These are phyloP conservation scores for Vanrija humicola DNA, from an alignment of 1,284 basidiomycete genomes.

Conservation along the genomic window DNA sequence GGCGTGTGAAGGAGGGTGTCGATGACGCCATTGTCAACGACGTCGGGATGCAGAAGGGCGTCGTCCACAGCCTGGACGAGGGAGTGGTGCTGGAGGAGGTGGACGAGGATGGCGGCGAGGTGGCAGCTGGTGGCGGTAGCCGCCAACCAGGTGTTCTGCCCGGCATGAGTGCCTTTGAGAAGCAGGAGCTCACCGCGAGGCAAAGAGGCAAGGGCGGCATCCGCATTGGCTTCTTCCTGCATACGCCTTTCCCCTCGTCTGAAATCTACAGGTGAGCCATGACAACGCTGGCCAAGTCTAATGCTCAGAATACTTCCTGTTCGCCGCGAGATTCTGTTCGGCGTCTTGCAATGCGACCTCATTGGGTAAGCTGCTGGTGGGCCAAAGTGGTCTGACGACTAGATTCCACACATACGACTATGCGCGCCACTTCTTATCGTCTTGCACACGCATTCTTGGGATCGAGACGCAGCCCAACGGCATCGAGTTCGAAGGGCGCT, in stretches of 20 bases:
- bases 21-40: slow-evolving; percentile 55
- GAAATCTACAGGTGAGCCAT: slow-evolving; percentile 82
- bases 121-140: slow-evolving; percentile 10
- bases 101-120: slow-evolving; percentile 38
- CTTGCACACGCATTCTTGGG: slow-evolving; percentile 92
- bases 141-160: slow-evolving; percentile 22
- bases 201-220: slow-evolving; percentile 54
- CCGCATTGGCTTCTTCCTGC: slow-evolving; percentile 97
- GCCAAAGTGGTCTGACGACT: not conserved
- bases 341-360: slow-evolving; percentile 91
- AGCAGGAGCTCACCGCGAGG: slow-evolving; percentile 42
- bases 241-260: slow-evolving; percentile 96
- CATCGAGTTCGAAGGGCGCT: slow-evolving; percentile 88
- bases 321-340: slow-evolving; percentile 90
- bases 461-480: slow-evolving; percentile 98
- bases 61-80: slow-evolving; percentile 29
- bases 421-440: slow-evolving; percentile 96
- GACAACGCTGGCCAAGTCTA: slow-evolving; percentile 7
- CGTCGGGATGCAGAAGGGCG: slow-evolving; percentile 39
- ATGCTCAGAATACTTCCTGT: slow-evolving; percentile 81
- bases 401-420: slow-evolving; percentile 99
- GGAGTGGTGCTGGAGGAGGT: slow-evolving; percentile 40
- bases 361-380: slow-evolving; percentile 57
- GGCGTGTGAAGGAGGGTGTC: slow-evolving; percentile 71
- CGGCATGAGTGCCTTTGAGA: slow-evolving; percentile 40